Percentiles rank a stretch among this genome's conserved stretches.
phyloP scores from a whole-genome alignment of 108 stramenopile species.

The Fragilaria radians region DNA sequence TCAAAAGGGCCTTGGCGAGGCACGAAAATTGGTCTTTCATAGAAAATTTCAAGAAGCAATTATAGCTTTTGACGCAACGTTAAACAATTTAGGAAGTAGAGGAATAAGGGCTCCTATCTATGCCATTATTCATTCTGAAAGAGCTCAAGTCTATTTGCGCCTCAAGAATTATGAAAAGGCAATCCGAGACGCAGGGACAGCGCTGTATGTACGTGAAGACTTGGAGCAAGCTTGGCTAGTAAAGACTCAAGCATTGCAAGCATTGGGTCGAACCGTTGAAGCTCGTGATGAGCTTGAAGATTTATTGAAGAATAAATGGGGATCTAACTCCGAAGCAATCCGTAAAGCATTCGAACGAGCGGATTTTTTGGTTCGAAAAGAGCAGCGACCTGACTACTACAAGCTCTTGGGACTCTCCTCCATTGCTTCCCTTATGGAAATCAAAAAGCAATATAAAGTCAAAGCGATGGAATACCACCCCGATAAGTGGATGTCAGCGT shows the following conservation, averaged over 20 bases:
- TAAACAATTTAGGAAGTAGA: conserved; percentile 7
- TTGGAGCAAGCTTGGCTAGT: conserved; percentile 34
- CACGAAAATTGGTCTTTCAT: conserved; percentile 11
- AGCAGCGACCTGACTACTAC: conserved; percentile 42
- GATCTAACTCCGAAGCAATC: conserved; percentile 18
- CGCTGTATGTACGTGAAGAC: conserved; percentile 32
- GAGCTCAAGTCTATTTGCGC: conserved; percentile 30
- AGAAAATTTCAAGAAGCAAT: conserved; percentile 25
- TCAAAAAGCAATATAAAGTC: conserved; percentile 49
- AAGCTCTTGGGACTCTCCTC: conserved; percentile 20
- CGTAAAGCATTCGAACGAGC: conserved; percentile 42
- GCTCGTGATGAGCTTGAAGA: conserved; percentile 23
- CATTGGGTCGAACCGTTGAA: no score
- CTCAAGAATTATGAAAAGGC: conserved; percentile 21
- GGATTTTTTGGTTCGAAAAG: conserved; percentile 37
- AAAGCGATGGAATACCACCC: conserved; percentile 44
- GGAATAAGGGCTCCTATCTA: conserved; percentile 23
- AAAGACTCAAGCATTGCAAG: conserved; percentile 29
- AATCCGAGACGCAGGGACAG: conserved; percentile 28
- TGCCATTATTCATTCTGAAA: conserved; percentile 24
- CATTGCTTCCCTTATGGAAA: conserved; percentile 42
- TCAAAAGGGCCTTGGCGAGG: conserved; percentile 2
- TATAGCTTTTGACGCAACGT: conserved; percentile 4
- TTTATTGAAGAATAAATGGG: conserved; percentile 29
- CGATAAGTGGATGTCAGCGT: no score